Evolutionary conservation across 768 basidiomycete species (phyloP).

Genomic region (Serpula lacrymans): DNA sequence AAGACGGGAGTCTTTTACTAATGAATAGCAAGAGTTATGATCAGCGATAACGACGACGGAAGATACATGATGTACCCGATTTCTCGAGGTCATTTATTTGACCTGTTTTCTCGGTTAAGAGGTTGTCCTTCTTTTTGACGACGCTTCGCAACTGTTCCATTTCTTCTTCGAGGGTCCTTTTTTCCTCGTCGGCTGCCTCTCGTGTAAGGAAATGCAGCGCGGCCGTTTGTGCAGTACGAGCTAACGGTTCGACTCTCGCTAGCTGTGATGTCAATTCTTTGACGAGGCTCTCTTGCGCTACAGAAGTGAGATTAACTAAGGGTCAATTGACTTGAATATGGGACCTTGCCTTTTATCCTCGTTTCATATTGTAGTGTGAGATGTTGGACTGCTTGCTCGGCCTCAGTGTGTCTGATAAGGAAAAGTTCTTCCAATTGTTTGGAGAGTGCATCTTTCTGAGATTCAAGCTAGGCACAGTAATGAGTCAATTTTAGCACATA

Average conservation of each 20-base stretch:
- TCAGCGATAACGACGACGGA: conserved; percentile 1
- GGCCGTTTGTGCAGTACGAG: conserved; percentile 44
- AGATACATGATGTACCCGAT: conserved; percentile 37
- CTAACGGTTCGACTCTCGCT: conserved; percentile 51
- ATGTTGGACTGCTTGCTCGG: conserved; percentile 52
- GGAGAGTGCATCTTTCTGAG: conserved; percentile 44
- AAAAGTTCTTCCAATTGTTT: conserved; percentile 59
- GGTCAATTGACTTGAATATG: background rate
- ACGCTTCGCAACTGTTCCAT: conserved; percentile 39
- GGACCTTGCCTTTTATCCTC: conserved; percentile 45
- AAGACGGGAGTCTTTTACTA: conserved; percentile 48
- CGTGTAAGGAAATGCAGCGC: conserved; percentile 68
- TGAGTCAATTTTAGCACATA: background rate
- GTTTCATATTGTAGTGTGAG: conserved; percentile 50
- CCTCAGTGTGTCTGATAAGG: conserved; percentile 58
- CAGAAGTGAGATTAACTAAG: conserved; percentile 5
- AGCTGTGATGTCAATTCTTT: conserved; percentile 54
- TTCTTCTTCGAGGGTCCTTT: conserved; percentile 47
- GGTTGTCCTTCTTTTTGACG: conserved; percentile 40
- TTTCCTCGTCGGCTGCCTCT: conserved; percentile 71
- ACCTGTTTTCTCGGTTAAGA: conserved; percentile 41
- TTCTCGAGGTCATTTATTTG: conserved; percentile 46
- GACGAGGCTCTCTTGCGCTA: conserved; percentile 58
- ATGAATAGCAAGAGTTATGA: conserved; percentile 3
- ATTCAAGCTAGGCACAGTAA: conserved; percentile 22